Evolutionary conservation across 495 filamentous ascomycete genomes (phyloP), one percentile per base, ranked within the genome.

Genomic region (Penicillium manginii): DNA sequence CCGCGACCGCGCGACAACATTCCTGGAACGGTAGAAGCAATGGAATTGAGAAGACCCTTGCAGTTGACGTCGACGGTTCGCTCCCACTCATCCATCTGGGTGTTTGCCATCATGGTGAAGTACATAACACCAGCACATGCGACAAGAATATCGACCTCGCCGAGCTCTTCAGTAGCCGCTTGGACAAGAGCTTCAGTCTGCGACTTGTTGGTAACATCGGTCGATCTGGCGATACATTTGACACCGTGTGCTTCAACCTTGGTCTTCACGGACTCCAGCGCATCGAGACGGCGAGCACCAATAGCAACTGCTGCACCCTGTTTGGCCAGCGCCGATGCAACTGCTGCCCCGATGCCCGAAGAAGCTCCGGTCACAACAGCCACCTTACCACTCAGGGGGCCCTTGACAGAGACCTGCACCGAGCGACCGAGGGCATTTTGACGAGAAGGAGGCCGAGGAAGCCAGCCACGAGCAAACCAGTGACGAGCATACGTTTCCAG

Each of bases 121-220:
- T 90, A 90, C 87, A 90, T 90, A 54, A 90, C 87, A 14, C 86
- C 87, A 0, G 87, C 86, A 67, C 84, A 87, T n/a, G 81, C 79
- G 26, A 90, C 81, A 9, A 90, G 73, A 50, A 88, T 86, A 57
- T 90, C 86, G 32, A 88, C 76, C 1, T 84, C 81, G 0, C 87
- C 87, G 4, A 88, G 83, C 58, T 82, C 67, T 6, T 80, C 73
- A n/a, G 67, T 71, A 0, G 86, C 73, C 0, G 77, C 73, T 6
- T 71, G 63, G 39, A 88, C 69, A 26, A 90, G 82, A 0, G 71
- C 70, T 50, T 85, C 81, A 7, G 86, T 82, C 55, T 88, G 78
- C 2, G 63, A 63, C 54, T 69, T 75, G 52, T 82, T 72, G 2
- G 87, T 87, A 14, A 88, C 84, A 55, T 90, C 87, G 0, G 87